Evolutionary conservation across 257 asterid species (phyloP), one percentile per base, ranked within the genome.

Genomic region (Pogostemon cablin): DNA sequence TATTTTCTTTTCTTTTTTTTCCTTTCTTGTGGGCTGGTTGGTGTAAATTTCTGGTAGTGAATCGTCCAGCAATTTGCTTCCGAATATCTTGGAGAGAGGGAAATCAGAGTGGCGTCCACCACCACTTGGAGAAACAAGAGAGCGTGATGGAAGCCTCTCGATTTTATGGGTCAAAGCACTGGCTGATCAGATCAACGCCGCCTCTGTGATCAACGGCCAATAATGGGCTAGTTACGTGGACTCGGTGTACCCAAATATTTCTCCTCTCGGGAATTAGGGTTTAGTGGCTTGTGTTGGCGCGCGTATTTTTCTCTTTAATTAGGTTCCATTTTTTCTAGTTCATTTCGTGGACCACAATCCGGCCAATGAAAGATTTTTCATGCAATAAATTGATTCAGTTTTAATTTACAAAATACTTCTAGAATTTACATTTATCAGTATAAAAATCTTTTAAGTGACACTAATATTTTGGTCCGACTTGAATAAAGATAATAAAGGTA

Each of bases 21-120:
- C 10, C 3, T 2, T 11, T 35, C 20, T 55, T 37, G 11, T 44
- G 59, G 12, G 11, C 48, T n/a, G 71, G 65, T 52, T 44, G 35
- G 47, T 5, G 50, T 4, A 6, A 46, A 67, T 74, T 66, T 52
- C 56, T 74, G 76, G 73, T 9, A 41, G 20, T 15, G 67, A 58
- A 66, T 34, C 64, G 71, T 20, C 41, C 41, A 54, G 79, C 47
- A 49, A 73, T 48, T 39, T 10, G 53, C 17, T 54, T 78, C 80
- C 83, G 75, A 75, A 58, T 75, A 80, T 47, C 81, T 83, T 65
- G 93, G 89, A 67, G 84, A 73, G 64, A 66, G 72, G 76, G 80
- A 81, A 75, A 62, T n/a, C 4, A 32, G 58, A 54, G 54, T 40
- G 64, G 54, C 73, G 67, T 65, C 15, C 62, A 77, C 76, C 75